Base-by-base conservation (phyloP, 2,329 filamentous ascomycete genomes). In the Ophiostoma novo-ulmi region DNA sequence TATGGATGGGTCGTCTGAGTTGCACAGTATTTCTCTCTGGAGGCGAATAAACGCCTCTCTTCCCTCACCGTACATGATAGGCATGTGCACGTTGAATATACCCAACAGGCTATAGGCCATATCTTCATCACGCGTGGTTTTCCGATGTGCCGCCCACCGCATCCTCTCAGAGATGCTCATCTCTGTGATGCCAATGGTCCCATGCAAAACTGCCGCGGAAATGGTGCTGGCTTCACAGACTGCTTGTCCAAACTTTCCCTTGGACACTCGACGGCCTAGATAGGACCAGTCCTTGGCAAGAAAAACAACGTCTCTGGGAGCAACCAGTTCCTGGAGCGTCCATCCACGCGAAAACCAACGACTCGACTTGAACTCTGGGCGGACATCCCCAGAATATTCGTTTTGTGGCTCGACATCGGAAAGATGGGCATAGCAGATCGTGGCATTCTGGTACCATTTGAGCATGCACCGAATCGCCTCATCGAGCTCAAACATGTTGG, bases 391-490 rank as follows among this genome's bases (percentile, higher is more conserved):
- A 22, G 5, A 5, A 10, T 20, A 17, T 5, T 55, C n/a, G n/a
- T 10, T n/a, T 22, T 20, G 13, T 17, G 26, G 7, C 17, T 3
- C 22, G 55, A 61, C 55, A 35, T 61, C 55, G 11, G 55, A 61
- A 2, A 61, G 55, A 22, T 61, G 35, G 13, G 55, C 55, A n/a
- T 61, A 61, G 26, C 55, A 61, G 13, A 61, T 35, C 5, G 55
- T 35, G 11, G 55, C 55, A 35, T 61, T 11, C 22, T 17, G 22
- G 5, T 61, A 61, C 55, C 55, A 35, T 22, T 61, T 61, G 4
- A 61, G 35, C 55, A 61, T 61, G 26, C 55, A 35, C 11, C 55
- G 55, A 22, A 61, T 61, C 13, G 55, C 55, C 55, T 61, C 55
- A 13, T 61, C 55, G 10, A 61, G 22, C 55, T 61, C 55, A 10